Evolutionary conservation across 352 stramenopile genomes (phyloP), one percentile per base, ranked within the genome.

Genomic region (Hyaloperonospora brassicae): DNA sequence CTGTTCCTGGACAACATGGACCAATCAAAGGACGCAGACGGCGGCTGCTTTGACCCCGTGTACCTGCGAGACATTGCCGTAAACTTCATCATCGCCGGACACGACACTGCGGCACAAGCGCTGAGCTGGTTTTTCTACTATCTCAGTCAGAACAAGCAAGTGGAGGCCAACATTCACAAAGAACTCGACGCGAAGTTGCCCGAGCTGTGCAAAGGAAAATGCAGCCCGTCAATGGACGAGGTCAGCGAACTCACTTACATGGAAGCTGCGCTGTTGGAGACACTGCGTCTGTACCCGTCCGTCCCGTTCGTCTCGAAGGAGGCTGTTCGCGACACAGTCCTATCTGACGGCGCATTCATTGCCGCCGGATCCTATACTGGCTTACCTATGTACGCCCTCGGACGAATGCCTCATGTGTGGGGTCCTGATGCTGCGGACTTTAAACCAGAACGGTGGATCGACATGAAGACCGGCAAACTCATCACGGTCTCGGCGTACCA

Each of bases 41-140:
- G 62, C 11, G 51, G 30, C 10, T 40, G 36, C 24, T 68, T 82
- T 21, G 62, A 82, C 22, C 68, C 70, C 3, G 62, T 40, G 0
- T 84, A 74, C 35, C 47, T 93, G 0, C 77, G 78, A 11, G 74
- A 93, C 52, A 79, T 95, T 34, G 70, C 89, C 21, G 61, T 93
- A 7, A 89, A 76, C 50, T 87, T 93, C 44, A 58, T 95, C 27
- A 83, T 93, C n/a, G 85, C 79, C 24, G 81, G 85, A 0, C 67
- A 80, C 1, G 81, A 94, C 55, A 91, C 79, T 0, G 89, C 83
- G 1, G 79, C 81, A 0, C 76, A 84, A 58, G 74, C 79, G 5
- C 55, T 93, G 24, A 75, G 66, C 27, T 95, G 84, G 79, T 79
- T 87, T 39, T 76, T 94, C 27, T 77, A 81, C 39, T 70, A 72